Conservation (phyloP, 768 basidiomycete genomes). For the Russula olivacea region DNA sequence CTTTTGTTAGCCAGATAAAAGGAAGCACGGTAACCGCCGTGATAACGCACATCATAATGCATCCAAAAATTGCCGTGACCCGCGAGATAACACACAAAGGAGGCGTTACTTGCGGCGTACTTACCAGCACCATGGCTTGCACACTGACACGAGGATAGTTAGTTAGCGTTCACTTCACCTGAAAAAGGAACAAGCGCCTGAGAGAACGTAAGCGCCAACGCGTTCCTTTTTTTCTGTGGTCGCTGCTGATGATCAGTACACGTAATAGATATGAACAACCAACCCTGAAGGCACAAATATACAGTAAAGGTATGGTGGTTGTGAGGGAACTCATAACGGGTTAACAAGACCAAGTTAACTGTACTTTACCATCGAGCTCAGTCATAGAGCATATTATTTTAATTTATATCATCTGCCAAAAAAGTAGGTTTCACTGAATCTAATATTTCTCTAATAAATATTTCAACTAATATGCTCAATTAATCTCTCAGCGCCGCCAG, state of each 20-base stretch:
- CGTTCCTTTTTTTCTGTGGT: conserved; percentile 10
- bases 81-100: conserved; percentile 2
- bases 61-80: neutral
- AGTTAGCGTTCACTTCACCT: neutral
- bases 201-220: conserved; percentile 8
- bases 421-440: no score
- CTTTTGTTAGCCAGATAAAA: neutral
- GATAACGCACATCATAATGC: neutral
- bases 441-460: no score
- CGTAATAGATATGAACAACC: conserved; percentile 9
- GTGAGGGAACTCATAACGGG: neutral
- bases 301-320: conserved; percentile 1
- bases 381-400: neutral
- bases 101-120: conserved; percentile 14
- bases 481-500: neutral
- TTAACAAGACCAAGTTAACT: neutral
- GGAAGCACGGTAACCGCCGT: conserved; percentile 4
- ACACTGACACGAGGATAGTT: neutral
- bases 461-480: no score
- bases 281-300: conserved; percentile 3
- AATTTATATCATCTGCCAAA: no score
- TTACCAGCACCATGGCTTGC: conserved; percentile 5
- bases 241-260: conserved; percentile 12
- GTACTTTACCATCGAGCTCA: neutral
- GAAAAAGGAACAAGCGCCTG: neutral